These are phyloP conservation scores for Ceratobasidium sp. DNA, from an alignment of 1,284 basidiomycete species.

Conservation along the genomic window DNA sequence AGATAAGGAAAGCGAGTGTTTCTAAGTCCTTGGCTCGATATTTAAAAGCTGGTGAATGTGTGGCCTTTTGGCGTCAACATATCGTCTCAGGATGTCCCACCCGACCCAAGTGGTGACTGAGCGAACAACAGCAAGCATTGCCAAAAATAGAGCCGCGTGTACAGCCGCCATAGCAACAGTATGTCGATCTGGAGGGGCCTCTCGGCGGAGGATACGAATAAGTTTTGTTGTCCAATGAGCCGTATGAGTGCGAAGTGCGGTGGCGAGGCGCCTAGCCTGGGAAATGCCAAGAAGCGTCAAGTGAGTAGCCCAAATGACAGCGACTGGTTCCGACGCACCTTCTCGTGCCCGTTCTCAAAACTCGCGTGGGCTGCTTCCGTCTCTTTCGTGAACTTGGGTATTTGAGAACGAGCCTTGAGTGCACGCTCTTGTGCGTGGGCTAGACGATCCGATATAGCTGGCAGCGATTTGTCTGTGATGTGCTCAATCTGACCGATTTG, in stretches of 20 bases:
- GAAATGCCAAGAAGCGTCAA: conserved; percentile 11
- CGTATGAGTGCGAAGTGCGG: conserved; percentile 29
- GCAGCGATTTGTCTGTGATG: conserved; percentile 15
- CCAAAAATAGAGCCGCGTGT: conserved; percentile 21
- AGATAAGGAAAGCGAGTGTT: neutral
- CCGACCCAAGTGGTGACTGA: conserved; percentile 31
- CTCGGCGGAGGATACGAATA: conserved; percentile 27
- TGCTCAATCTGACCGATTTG: conserved; percentile 25
- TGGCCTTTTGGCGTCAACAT: conserved; percentile 29
- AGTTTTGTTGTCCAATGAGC: conserved; percentile 38
- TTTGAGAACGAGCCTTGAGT: conserved; percentile 4
- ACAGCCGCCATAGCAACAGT: conserved; percentile 36
- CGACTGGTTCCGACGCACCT: neutral
- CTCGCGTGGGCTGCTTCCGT: conserved; percentile 23
- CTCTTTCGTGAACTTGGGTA: conserved; percentile 19
- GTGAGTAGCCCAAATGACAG: neutral
- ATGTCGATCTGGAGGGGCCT: conserved; percentile 29
- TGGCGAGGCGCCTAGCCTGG: conserved; percentile 32
- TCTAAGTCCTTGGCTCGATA: conserved; percentile 23
- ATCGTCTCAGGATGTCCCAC: conserved; percentile 29
- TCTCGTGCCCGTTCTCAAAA: conserved; percentile 25
- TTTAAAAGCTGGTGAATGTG: conserved; percentile 31
- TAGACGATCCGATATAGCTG: conserved; percentile 19
- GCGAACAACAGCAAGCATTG: neutral
- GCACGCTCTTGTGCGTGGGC: conserved; percentile 26